phyloP scores from a whole-genome alignment of 148 eudicot species.

The Selenicereus undatus region DNA sequence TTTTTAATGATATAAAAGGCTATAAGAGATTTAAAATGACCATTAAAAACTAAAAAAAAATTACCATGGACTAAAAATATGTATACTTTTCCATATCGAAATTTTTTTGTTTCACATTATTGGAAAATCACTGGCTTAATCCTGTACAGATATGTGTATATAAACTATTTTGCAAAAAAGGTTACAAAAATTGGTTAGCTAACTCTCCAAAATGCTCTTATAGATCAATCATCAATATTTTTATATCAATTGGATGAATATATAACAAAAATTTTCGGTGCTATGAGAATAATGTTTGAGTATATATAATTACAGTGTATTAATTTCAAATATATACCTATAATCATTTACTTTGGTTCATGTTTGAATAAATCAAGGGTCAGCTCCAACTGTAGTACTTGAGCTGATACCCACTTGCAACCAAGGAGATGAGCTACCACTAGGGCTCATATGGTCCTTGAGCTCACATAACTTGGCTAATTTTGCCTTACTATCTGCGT shows the following conservation, averaged over 20 bases:
- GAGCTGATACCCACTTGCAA: conserved; percentile 42
- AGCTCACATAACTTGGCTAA: conserved; percentile 63
- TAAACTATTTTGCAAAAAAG: too few relatives aligned
- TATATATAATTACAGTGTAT: conserved; percentile 1
- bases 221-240: not conserved
- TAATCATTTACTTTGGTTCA: not conserved
- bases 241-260: not conserved
- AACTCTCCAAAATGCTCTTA: too few relatives aligned
- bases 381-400: not conserved
- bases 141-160: too few relatives aligned
- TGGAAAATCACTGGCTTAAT: too few relatives aligned
- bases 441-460: conserved; percentile 44
- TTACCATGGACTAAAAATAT: too few relatives aligned
- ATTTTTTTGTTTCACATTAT: too few relatives aligned
- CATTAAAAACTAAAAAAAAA: too few relatives aligned
- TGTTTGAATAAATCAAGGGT: not conserved
- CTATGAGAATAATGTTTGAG: not conserved
- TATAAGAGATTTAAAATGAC: too few relatives aligned
- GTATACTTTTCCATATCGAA: too few relatives aligned
- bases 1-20: too few relatives aligned
- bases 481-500: conserved; percentile 70
- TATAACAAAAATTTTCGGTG: not conserved
- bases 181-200: too few relatives aligned
- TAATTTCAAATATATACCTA: conserved; percentile 3
- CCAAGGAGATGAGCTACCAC: not conserved